Conservation (phyloP, 345 rosid species). For the Noccaea bulbosa region DNA sequence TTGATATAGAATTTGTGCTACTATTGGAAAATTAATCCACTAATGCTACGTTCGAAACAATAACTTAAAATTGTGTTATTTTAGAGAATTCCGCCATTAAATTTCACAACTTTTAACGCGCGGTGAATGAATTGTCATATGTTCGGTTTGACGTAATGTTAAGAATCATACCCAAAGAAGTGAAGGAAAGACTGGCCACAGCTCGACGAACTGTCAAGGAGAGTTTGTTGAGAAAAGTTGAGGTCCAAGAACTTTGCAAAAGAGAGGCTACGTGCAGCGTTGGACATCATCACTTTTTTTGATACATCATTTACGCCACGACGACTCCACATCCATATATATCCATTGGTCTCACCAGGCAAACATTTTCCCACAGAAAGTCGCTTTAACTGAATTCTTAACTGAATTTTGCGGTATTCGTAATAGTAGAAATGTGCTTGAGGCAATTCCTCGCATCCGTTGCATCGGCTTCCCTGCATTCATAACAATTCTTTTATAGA, state of each 20-base stretch:
- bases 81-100: too few relatives aligned
- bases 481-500: conserved; percentile 6
- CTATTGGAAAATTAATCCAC: too few relatives aligned
- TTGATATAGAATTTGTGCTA: too few relatives aligned
- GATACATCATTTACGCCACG: conserved; percentile 61
- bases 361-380: conserved; percentile 44
- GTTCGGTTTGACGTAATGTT: too few relatives aligned
- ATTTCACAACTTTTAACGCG: too few relatives aligned
- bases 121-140: too few relatives aligned
- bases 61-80: too few relatives aligned
- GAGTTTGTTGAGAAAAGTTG: conserved; percentile 54
- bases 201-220: conserved; percentile 42
- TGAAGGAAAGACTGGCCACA: conserved; percentile 72
- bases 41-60: too few relatives aligned
- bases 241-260: conserved; percentile 86
- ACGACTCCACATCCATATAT: conserved; percentile 90
- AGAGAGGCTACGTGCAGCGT: conserved; percentile 65
- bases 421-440: conserved; percentile 71
- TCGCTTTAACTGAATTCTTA: conserved; percentile 61
- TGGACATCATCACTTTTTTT: conserved; percentile 65
- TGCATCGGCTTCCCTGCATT: conserved; percentile 58
- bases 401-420: conserved; percentile 65
- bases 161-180: conserved; percentile 60
- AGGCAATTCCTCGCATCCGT: conserved; percentile 57
- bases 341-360: conserved; percentile 64